Evolutionary conservation across 208 protist species (phyloP).

Genomic region (Trypanosoma grayi): DNA sequence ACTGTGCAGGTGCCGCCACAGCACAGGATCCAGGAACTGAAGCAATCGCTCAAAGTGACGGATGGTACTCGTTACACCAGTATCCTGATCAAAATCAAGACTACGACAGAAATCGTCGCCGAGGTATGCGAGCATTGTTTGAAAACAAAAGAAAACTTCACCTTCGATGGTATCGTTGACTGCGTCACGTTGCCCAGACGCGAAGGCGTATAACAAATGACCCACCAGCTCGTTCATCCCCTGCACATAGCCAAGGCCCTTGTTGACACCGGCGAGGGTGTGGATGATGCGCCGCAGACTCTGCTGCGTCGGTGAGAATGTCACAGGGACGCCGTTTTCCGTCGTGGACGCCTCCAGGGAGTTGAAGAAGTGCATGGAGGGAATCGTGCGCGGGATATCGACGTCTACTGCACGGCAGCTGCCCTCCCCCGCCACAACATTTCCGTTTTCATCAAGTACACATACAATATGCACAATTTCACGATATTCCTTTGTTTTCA

Average conservation of each 20-base stretch:
- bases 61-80: constrained; percentile 62
- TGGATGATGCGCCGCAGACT: constrained; percentile 67
- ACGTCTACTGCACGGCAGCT: constrained; percentile 48
- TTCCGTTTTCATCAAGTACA: constrained; percentile 23
- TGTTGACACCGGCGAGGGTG: constrained; percentile 60
- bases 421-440: constrained; percentile 18
- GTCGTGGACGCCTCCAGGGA: not conserved
- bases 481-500: constrained; percentile 41
- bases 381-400: constrained; percentile 83
- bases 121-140: constrained; percentile 62
- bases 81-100: constrained; percentile 49
- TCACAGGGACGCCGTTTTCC: constrained; percentile 7
- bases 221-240: constrained; percentile 84
- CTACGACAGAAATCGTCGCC: constrained; percentile 71
- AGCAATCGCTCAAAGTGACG: constrained; percentile 63
- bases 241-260: constrained; percentile 76
- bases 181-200: constrained; percentile 26
- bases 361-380: constrained; percentile 75
- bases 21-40: constrained; percentile 51
- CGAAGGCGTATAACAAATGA: constrained; percentile 72
- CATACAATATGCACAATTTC: constrained; percentile 31
- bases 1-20: constrained; percentile 46
- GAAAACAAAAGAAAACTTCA: constrained; percentile 78
- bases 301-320: constrained; percentile 53
- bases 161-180: constrained; percentile 44